Evolutionary conservation across 345 rosid genomes (phyloP).

Genomic region (Mallotus nudiflorus): DNA sequence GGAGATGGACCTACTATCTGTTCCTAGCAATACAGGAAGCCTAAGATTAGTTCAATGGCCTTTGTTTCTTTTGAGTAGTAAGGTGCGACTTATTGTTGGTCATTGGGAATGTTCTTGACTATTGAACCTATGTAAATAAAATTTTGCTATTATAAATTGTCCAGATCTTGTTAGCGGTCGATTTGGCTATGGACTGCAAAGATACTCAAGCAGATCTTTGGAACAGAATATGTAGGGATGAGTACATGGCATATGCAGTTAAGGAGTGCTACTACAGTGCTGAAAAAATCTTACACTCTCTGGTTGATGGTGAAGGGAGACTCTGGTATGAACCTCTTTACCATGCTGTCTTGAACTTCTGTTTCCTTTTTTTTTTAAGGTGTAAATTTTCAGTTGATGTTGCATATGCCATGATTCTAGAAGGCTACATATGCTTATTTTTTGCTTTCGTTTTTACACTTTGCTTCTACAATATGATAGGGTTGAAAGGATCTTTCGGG

Average conservation of each 20-base stretch:
- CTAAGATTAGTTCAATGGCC: constrained; percentile 97
- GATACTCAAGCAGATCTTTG: constrained; percentile 81
- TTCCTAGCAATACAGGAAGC: constrained; percentile 94
- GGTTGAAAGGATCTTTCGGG: constrained; percentile 90
- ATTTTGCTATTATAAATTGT: constrained; percentile 11
- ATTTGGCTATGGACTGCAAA: constrained; percentile 90
- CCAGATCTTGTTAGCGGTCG: constrained; percentile 89
- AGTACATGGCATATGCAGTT: constrained; percentile 97
- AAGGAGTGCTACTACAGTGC: constrained; percentile 90
- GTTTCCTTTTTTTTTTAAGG: neutral
- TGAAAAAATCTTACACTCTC: constrained; percentile 74
- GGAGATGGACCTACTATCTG: constrained; percentile 93
- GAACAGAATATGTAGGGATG: constrained; percentile 81
- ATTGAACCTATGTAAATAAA: neutral
- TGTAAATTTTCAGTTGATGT: neutral
- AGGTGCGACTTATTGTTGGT: constrained; percentile 49
- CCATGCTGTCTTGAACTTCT: constrained; percentile 8
- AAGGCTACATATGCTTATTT: constrained; percentile 3
- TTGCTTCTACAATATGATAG: constrained; percentile 38
- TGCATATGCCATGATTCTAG: constrained; percentile 9
- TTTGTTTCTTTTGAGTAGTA: constrained; percentile 94
- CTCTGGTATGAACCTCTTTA: constrained; percentile 62
- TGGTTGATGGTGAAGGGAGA: constrained; percentile 90
- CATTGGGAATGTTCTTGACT: neutral
- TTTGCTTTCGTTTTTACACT: constrained; percentile 17